Evolutionary conservation across 495 filamentous ascomycete genomes (phyloP).

Genomic region (Hapsidospora chrysogenum): DNA sequence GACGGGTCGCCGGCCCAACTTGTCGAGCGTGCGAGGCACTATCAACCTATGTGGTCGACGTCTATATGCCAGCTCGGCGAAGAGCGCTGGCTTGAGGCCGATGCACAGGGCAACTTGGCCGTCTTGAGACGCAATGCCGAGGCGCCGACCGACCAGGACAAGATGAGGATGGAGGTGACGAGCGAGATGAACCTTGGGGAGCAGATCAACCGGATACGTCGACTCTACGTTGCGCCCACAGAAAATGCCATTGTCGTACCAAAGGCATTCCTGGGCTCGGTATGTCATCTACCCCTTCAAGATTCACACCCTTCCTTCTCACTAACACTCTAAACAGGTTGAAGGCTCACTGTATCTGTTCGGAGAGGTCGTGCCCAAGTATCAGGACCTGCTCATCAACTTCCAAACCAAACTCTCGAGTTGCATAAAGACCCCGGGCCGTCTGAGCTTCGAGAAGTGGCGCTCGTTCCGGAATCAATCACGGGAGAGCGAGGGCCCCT

Average conservation of each 20-base stretch:
- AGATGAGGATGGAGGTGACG: constrained; percentile 49
- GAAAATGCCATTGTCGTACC: constrained; percentile 52
- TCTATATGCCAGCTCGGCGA: constrained; percentile 50
- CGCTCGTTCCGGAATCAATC: constrained; percentile 60
- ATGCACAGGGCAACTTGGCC: constrained; percentile 75
- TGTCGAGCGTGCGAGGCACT: constrained; percentile 63
- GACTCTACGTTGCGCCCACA: constrained; percentile 37
- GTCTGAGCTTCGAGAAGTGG: constrained; percentile 58
- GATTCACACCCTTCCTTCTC: not conserved
- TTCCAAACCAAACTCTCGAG: constrained; percentile 54
- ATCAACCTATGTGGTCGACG: constrained; percentile 65
- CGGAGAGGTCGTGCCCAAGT: constrained; percentile 48
- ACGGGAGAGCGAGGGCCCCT: constrained; percentile 57
- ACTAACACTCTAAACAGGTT: constrained; percentile 35
- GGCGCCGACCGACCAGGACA: constrained; percentile 60
- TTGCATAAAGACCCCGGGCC: constrained; percentile 47
- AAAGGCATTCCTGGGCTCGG: constrained; percentile 77
- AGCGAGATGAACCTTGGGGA: constrained; percentile 77
- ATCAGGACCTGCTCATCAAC: constrained; percentile 66
- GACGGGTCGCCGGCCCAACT: constrained; percentile 32
- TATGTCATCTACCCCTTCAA: constrained; percentile 23
- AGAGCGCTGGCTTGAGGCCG: constrained; percentile 60
- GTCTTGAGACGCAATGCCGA: constrained; percentile 54
- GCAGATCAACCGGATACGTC: constrained; percentile 70
- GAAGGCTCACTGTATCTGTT: constrained; percentile 90